Evolutionary conservation across 2,329 filamentous ascomycete genomes (phyloP), one percentile per base, ranked within the genome.

Genomic region (Pseudocercospora eumusae): DNA sequence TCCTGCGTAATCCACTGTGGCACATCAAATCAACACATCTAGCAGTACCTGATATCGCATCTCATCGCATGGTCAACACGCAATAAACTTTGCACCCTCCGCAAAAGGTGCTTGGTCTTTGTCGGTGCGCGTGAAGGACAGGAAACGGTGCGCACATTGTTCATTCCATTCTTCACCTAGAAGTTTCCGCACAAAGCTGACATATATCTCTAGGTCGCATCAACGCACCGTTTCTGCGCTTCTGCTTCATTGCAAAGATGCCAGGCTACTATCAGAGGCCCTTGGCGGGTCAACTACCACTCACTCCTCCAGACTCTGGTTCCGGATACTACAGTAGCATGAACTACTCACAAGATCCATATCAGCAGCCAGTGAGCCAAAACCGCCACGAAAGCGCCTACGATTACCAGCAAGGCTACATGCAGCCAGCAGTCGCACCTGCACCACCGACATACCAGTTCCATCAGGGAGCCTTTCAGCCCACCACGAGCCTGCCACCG

Each of bases 261-360:
- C 80, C 81, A 68, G 79, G 79, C 70, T 82, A 82, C 73, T 82
- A 82, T 69, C 59, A 60, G 56, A 76, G 78, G 62, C 73, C 76
- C 64, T 72, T 77, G 74, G 75, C 76, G 58, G 68, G 65, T 61
- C 73, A 75, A 61, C 72, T 80, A 53, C 79, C 79, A 64, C 76
- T 81, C 63, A 82, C 81, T 55, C 81, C 81, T 10, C 81, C 80
- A 62, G 80, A 82, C 69, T 77, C 76, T 63, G 76, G 75, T 42
- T 81, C 78, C 63, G 77, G 75, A 69, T 74, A 74, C 59, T 74
- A 74, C 63, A 70, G 68, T 65, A 70, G 62, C 66, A 78, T 80
- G 73, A 79, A 78, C 63, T 79, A 80, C 71, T 75, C 77, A 64
- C 78, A 78, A 67, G 73, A 76, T 62, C 73, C 75, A 56, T 82